These are phyloP conservation scores for Macrophomina phaseolina DNA, from an alignment of 2,329 filamentous ascomycete species.

Conservation along the genomic window DNA sequence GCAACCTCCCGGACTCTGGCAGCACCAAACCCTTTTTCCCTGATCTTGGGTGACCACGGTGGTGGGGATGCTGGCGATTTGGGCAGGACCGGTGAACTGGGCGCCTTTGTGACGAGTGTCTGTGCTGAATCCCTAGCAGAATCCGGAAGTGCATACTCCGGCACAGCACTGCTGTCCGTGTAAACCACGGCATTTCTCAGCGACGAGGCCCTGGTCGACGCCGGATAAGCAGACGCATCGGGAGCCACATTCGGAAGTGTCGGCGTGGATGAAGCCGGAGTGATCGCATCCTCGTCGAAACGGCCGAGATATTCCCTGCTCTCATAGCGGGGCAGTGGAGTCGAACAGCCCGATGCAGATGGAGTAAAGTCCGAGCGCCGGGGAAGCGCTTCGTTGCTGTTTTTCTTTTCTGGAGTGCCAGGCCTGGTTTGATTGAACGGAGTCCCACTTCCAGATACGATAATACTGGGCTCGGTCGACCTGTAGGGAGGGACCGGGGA, in stretches of 20 bases:
- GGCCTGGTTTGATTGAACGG: slow-evolving; percentile 24
- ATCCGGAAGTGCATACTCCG: slow-evolving; percentile 14
- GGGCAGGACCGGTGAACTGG: slow-evolving; percentile 12
- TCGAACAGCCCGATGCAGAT: slow-evolving; percentile 25
- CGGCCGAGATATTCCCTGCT: slow-evolving; percentile 19
- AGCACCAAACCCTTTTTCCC: slow-evolving; percentile 17
- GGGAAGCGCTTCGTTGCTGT: slow-evolving; percentile 17
- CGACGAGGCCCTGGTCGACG: slow-evolving; percentile 21
- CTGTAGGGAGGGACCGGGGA: slow-evolving; percentile 19
- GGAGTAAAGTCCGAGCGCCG: slow-evolving; percentile 23
- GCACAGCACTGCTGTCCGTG: slow-evolving; percentile 3
- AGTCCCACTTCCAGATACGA: slow-evolving; percentile 15
- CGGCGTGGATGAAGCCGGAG: slow-evolving; percentile 21
- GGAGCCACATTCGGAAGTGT: slow-evolving; percentile 13
- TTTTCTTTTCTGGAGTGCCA: slow-evolving; percentile 21
- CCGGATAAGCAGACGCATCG: slow-evolving; percentile 4
- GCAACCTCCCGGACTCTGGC: slow-evolving; percentile 19
- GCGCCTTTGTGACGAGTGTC: slow-evolving; percentile 20
- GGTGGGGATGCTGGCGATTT: slow-evolving; percentile 12
- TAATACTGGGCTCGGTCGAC: slow-evolving; percentile 18
- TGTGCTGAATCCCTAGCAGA: slow-evolving; percentile 24
- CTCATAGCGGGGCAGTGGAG: slow-evolving; percentile 26
- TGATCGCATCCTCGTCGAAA: slow-evolving; percentile 26
- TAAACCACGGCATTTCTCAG: slow-evolving; percentile 25
- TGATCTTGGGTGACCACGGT: slow-evolving; percentile 22